phyloP scores from a whole-genome alignment of 345 rosid species.

The Anastatica hierochuntica region DNA sequence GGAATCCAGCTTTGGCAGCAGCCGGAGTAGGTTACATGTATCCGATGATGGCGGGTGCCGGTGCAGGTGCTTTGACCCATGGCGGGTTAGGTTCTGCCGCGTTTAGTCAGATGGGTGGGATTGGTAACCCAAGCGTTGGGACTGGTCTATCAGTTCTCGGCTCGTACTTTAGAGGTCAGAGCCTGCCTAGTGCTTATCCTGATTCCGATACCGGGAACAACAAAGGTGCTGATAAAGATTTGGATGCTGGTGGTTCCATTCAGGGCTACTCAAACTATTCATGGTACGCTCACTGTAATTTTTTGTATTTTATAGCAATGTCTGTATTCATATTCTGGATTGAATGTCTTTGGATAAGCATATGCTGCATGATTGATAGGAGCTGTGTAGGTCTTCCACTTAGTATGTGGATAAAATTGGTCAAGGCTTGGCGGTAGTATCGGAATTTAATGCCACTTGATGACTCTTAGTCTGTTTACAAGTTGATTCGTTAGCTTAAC shows the following conservation, averaged over 20 bases:
- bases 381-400: neutral
- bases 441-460: too few species aligned
- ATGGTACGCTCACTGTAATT: slow-evolving; percentile 38
- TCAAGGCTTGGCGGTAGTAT: neutral
- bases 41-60: slow-evolving; percentile 34
- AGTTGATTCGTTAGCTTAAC: neutral
- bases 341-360: too few species aligned
- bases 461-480: too few species aligned
- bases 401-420: neutral
- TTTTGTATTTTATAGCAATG: slow-evolving; percentile 5
- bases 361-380: neutral
- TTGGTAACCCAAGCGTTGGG: slow-evolving; percentile 26
- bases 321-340: too few species aligned
- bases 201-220: slow-evolving; percentile 26
- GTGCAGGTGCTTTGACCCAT: slow-evolving; percentile 25
- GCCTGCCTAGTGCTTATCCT: slow-evolving; percentile 26
- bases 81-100: slow-evolving; percentile 9
- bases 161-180: slow-evolving; percentile 27
- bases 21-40: slow-evolving; percentile 26
- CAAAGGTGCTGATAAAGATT: slow-evolving; percentile 22
- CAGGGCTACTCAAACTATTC: slow-evolving; percentile 31
- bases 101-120: slow-evolving; percentile 19
- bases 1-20: slow-evolving; percentile 26
- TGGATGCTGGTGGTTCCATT: slow-evolving; percentile 29
- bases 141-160: slow-evolving; percentile 22